Evolutionary conservation across 345 rosid genomes (phyloP), one percentile per base, ranked within the genome.

Genomic region (Camelina hispida): DNA sequence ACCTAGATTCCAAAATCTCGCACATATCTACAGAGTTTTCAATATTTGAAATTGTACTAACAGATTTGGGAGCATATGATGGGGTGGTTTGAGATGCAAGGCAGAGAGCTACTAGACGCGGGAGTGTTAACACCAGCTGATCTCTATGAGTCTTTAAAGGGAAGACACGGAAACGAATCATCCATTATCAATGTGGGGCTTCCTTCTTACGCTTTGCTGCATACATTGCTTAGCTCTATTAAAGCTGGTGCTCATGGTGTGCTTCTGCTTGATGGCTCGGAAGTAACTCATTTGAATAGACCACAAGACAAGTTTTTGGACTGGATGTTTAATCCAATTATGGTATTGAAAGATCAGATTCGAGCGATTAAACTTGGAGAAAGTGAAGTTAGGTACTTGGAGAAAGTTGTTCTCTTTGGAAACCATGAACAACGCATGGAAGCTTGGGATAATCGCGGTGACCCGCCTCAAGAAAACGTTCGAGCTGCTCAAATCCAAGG

Each of bases 401-500:
- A 89, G 72, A 88, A 86, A 72, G 40, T 85, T 38, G 78, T 88
- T 59, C 86, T 93, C 59, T 88, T 84, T n/a, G 90, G 91, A 50
- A 83, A 82, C 73, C 68, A 78, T 62, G 75, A 70, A 25, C 70
- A 64, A 9, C 79, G 88, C 55, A 85, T 87, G 68, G 83, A 91
- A 20, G 86, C 83, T 77, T 91, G 85, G 94, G 85, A 85, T 0
- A 87, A 88, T 65, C 77, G 84, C 2, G 69, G 85, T 32, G 16
- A 72, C 20, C 52, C 74, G 4, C 89, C 94, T 68, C 71, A 72
- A 37, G 89, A 87, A 60, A 80, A 85, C 71, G 84, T 89, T 55
- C 76, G 96, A 79, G 85, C 88, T 69, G 93, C 98, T 76, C 92
- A 91, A 77, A 71, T 93, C 18, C 86, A 84, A 67, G 97, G 96